phyloP scores from a whole-genome alignment of 108 stramenopile species.

The Skeletonema costatum region DNA sequence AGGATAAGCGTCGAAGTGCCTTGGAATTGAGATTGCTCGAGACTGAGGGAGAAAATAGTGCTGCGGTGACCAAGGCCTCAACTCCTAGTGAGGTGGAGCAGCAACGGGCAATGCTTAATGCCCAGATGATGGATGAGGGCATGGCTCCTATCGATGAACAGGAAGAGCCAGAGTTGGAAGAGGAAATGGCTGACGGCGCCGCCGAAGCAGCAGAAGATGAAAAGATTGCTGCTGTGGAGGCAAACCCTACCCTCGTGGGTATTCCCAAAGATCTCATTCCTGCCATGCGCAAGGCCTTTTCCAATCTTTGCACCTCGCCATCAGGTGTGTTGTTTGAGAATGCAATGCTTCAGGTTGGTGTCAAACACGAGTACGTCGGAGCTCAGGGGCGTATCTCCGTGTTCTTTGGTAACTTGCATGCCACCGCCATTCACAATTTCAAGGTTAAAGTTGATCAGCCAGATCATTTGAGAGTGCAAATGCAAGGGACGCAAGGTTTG shows the following conservation, averaged over 20 bases:
- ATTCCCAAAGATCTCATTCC: conserved; percentile 92
- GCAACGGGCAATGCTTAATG: conserved; percentile 72
- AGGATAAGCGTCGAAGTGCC: conserved; percentile 83
- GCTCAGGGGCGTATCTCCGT: conserved; percentile 91
- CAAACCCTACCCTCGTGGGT: conserved; percentile 57
- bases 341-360: conserved; percentile 82
- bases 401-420: conserved; percentile 86
- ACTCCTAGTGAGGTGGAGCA: conserved; percentile 82
- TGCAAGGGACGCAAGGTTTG: conserved; percentile 84
- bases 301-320: conserved; percentile 84
- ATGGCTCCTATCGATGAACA: conserved; percentile 48
- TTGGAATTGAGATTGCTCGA: conserved; percentile 81
- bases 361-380: conserved; percentile 90
- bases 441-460: conserved; percentile 75
- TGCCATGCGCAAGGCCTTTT: conserved; percentile 89
- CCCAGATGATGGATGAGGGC: conserved; percentile 39
- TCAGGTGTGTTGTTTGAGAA: conserved; percentile 92
- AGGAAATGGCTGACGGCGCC: conserved; percentile 7
- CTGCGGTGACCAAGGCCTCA: conserved; percentile 82
- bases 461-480: conserved; percentile 84
- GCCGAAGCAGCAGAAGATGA: conserved; percentile 13
- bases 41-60: conserved; percentile 86
- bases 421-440: conserved; percentile 69
- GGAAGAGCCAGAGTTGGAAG: conserved; percentile 48
- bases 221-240: conserved; percentile 2